Evolutionary conservation across 2,329 filamentous ascomycete species (phyloP).

Genomic region (Ascocoryne sarcoides): DNA sequence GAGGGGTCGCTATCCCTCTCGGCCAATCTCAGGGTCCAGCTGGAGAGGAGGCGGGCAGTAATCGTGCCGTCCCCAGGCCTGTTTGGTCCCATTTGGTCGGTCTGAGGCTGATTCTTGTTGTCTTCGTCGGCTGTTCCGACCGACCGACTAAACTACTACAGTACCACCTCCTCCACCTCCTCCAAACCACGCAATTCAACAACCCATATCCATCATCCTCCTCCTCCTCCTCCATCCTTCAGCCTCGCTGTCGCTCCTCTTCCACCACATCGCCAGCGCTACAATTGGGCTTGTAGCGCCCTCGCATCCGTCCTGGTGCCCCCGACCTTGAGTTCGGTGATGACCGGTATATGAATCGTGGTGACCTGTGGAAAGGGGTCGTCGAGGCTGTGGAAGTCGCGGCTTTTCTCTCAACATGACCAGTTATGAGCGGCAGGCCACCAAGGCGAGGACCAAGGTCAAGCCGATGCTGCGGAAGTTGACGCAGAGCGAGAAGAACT

Average conservation of each 20-base stretch:
- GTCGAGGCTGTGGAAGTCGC: not conserved
- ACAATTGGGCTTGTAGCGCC: not conserved
- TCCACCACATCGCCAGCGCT: not conserved
- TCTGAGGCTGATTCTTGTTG: slow-evolving; percentile 4
- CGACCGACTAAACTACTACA: no score
- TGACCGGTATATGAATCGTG: not conserved
- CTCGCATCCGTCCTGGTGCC: not conserved
- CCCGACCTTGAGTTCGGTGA: not conserved
- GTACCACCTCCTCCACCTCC: not conserved
- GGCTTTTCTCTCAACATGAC: no score
- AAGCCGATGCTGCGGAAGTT: slow-evolving; percentile 56
- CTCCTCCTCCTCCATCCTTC: not conserved
- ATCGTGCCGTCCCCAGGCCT: not conserved
- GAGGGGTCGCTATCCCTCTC: slow-evolving; percentile 1
- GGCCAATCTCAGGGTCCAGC: not conserved
- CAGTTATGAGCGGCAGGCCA: not conserved
- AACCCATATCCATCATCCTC: not conserved
- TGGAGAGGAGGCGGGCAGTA: not conserved
- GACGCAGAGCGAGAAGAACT: slow-evolving; percentile 47
- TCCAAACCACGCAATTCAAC: not conserved
- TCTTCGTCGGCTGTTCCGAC: not conserved
- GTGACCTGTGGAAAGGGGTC: not conserved
- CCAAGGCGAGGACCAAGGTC: slow-evolving; percentile 23
- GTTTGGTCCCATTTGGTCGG: no score
- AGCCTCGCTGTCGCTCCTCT: not conserved